Percentiles rank a stretch among this genome's conserved stretches.
Evolutionary conservation across 2,329 filamentous ascomycete genomes (phyloP).

Genomic region (Fusarium algeriense): DNA sequence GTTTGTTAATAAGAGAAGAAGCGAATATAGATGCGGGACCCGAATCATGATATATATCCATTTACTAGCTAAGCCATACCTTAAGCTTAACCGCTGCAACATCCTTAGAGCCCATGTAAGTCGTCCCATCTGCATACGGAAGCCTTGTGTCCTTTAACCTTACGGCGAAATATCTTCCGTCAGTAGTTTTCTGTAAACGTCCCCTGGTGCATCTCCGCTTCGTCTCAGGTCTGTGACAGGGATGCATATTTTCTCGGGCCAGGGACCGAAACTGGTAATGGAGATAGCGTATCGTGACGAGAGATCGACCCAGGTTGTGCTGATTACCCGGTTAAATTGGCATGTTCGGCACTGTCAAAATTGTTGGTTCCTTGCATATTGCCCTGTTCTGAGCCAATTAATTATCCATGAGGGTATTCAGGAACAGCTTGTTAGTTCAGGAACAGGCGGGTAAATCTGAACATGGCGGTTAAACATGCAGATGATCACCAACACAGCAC

Average conservation of each 20-base stretch:
- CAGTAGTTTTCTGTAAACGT: conserved; percentile 22
- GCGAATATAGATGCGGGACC: not conserved
- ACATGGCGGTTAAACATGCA: conserved; percentile 17
- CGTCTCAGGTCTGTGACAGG: conserved; percentile 43
- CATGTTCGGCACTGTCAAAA: conserved; percentile 28
- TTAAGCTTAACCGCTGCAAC: not conserved
- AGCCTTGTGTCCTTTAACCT: conserved; percentile 16
- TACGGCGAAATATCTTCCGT: conserved; percentile 44
- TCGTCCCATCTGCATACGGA: conserved; percentile 17
- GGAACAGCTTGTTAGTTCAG: conserved; percentile 1
- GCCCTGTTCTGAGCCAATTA: conserved; percentile 15
- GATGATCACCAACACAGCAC: not conserved
- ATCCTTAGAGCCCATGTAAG: conserved; percentile 12
- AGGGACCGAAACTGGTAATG: conserved; percentile 12
- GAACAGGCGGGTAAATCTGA: not conserved
- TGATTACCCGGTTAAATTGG: conserved; percentile 9
- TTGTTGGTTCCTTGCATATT: conserved; percentile 7
- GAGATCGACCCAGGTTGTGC: conserved; percentile 17
- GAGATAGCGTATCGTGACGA: conserved; percentile 21
- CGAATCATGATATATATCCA: conserved; percentile 28
- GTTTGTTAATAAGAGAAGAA: conserved; percentile 17
- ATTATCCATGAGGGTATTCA: not conserved
- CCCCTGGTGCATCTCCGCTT: conserved; percentile 40
- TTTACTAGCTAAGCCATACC: not conserved
- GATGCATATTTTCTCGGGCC: conserved; percentile 22